Base-by-base conservation (phyloP, 345 rosid species). In the Raphanus raphanistrum region DNA sequence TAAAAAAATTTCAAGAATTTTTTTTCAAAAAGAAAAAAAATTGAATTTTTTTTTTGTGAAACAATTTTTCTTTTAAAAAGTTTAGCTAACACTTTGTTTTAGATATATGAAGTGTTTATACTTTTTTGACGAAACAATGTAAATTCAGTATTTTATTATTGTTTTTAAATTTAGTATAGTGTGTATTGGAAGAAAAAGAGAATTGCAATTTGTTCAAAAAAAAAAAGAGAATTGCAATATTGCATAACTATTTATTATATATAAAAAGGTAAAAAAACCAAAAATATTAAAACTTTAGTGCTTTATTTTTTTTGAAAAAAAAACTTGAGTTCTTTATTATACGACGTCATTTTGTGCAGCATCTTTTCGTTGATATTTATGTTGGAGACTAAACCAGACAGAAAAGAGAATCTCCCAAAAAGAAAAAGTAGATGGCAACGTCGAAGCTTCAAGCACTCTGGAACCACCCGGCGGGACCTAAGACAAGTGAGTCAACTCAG, bases 391-490 rank as follows among this genome's bases (percentile, higher is more conserved):
- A 10, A 16, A 16, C 6, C 4, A 16, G 59, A 15, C 59, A 16
- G 59, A 52, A 52, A 52, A 52, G 59, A 52, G 26, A 52, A 16
- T 52, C 25, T 52, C 11, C 4, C 1, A 16, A 52, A 16, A 52
- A 52, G 11, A 52, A 52, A 52, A 52, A 52, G 59, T 52, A 52
- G 59, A 52, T 74, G 71, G 58, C 25, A 17, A 35, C 88, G 6
- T 90, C 98, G 21, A 91, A 89, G 90, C 88, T 93, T 25, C 89
- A 91, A 78, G 92, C 97, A 68, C 83, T 91, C 11, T 93, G 97
- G 98, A 93, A 88, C 82, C 97, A 91, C 76, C 98, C 93, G 0
- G 98, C 98, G 1, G 98, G 98, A 69, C 98, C 98, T 45, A 90
- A 91, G 79, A 93, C 98, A 78, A 90, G 97, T 90, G 59, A 85